Percentiles rank a stretch among this genome's conserved stretches.
Evolutionary conservation across 805 yeast genomes (phyloP).

Genomic region (Candida golubevii): DNA sequence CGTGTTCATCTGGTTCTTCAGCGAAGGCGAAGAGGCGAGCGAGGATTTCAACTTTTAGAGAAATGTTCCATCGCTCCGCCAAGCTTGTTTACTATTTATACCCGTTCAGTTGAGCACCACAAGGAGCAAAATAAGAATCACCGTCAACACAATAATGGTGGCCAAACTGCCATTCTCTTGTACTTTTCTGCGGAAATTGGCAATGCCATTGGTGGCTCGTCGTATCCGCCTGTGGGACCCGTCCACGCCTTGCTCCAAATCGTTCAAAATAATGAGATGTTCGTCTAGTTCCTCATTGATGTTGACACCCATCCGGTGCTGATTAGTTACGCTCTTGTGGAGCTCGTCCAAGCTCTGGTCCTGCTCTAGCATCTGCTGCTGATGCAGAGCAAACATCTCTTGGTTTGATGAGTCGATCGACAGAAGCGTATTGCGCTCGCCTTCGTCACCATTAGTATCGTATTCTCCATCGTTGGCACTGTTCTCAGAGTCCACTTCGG

Average conservation of each 20-base stretch:
- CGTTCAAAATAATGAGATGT: slow-evolving; percentile 37
- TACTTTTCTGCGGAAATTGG: slow-evolving; percentile 29
- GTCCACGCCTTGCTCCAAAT: slow-evolving; percentile 41
- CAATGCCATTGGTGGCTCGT: slow-evolving; percentile 28
- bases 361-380: slow-evolving; percentile 37
- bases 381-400: slow-evolving; percentile 40
- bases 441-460: slow-evolving; percentile 2
- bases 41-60: slow-evolving; percentile 40
- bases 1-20: slow-evolving; percentile 44
- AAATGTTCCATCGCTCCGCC: too few relatives aligned
- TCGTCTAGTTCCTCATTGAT: slow-evolving; percentile 40
- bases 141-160: slow-evolving; percentile 38
- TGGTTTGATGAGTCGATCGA: slow-evolving; percentile 32
- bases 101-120: slow-evolving; percentile 34
- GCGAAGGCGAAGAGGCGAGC: slow-evolving; percentile 41
- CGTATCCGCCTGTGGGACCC: slow-evolving; percentile 27
- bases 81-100: too few relatives aligned
- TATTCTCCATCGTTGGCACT: slow-evolving; percentile 14
- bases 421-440: slow-evolving; percentile 16
- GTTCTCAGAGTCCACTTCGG: background rate
- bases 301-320: slow-evolving; percentile 36
- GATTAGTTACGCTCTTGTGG: slow-evolving; percentile 32
- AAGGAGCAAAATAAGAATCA: slow-evolving; percentile 35
- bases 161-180: slow-evolving; percentile 42
- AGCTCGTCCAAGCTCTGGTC: slow-evolving; percentile 33